Conservation (phyloP, 1,139 yeast genomes). For the Pichia sp. region DNA sequence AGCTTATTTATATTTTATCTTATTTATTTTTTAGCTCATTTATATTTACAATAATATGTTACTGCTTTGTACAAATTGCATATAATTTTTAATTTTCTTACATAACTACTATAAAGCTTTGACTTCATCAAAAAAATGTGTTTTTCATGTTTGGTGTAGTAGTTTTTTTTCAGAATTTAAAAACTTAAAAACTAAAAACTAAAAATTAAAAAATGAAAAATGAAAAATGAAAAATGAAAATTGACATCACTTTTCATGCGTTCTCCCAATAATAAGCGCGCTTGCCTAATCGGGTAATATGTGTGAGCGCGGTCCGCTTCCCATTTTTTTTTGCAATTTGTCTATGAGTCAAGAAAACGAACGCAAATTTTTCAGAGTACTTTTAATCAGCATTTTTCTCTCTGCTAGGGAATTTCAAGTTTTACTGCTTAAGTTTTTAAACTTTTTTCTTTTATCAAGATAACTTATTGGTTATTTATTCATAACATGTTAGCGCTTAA, state of each 20-base stretch:
- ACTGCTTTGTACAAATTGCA: not conserved
- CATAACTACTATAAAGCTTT: too few relatives aligned
- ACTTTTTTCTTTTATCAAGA: not conserved
- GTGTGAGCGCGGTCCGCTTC: slow-evolving; percentile 16
- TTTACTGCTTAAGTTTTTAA: not conserved
- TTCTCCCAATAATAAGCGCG: slow-evolving; percentile 12
- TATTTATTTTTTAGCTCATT: too few relatives aligned
- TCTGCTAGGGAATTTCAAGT: not conserved
- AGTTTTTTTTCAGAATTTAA: too few relatives aligned
- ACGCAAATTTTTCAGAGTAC: slow-evolving; percentile 1
- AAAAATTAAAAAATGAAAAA: not conserved
- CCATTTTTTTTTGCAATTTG: not conserved
- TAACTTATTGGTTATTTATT: not conserved
- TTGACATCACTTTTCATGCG: not conserved
- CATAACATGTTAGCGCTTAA: slow-evolving; percentile 15
- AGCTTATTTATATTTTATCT: too few relatives aligned
- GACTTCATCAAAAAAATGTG: too few relatives aligned
- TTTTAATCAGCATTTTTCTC: not conserved
- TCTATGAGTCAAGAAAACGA: not conserved
- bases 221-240: not conserved
- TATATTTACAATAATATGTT: not conserved
- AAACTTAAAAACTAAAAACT: too few relatives aligned
- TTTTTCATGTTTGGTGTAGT: too few relatives aligned
- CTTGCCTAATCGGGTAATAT: slow-evolving; percentile 15
- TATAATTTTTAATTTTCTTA: too few relatives aligned